Evolutionary conservation across 441 rosid species (phyloP), one percentile per base, ranked within the genome.

Genomic region (Erysimum cheiri): DNA sequence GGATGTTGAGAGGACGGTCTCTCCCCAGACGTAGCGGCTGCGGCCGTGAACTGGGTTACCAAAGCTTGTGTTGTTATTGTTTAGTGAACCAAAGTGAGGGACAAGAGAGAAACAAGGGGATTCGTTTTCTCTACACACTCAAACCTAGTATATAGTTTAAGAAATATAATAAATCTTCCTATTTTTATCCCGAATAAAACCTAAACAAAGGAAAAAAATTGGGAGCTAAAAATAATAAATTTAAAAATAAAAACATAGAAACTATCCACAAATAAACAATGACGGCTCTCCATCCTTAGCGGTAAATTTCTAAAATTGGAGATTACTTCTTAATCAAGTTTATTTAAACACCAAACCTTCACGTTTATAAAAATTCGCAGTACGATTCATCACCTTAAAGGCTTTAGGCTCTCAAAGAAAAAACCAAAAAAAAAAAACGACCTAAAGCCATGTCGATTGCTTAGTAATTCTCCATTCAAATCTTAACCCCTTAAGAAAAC

Each of bases 361-460:
- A 57, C 67, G 19, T 33, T 9, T 64, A 28, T 5, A 8, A 48
- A 74, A 75, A 24, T 48, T 56, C 41, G 78, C 55, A 63, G 52
- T 75, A 56, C 66, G 28, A 47, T 56, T 47, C 61, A 75, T 63
- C 65, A 56, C 55, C 77, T 19, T 13, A 35, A 31, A 74, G 74
- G 78, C 60, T 74, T 55, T 74, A 69, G 74, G 64, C 73, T 61
- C 24, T 46, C 37, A 61, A 44, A 60, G 31, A 17, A 67, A 33
- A 33, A 43, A 15, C 6, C 2, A 14, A 54, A 24, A 54, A 41
- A 13, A 59, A 43, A 39, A 69, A 46, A 13, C 36, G 37, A 54
- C 73, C 70, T 75, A 75, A 75, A 75, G 71, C 75, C 79, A 70
- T 75, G 71, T 70, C 14, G 66, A 56, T 12, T 56, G 71, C 74